These are phyloP conservation scores for Schwanniomyces vanrijiae DNA, from an alignment of 805 yeast species.

Conservation along the genomic window DNA sequence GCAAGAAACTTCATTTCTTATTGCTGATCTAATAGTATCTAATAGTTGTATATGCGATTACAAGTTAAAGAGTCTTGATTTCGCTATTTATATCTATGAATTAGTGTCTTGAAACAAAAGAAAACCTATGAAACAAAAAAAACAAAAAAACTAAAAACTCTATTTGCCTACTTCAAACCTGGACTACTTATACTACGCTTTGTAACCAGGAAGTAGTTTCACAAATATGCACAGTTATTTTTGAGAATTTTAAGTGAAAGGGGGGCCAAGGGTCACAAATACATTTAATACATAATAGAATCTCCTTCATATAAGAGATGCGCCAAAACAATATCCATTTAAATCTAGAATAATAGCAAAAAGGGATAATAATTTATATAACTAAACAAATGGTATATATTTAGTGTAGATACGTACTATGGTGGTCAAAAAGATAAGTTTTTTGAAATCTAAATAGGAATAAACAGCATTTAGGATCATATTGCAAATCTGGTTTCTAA, in stretches of 20 bases:
- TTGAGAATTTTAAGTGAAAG: not conserved
- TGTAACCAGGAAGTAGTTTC: not conserved
- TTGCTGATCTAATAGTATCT: not conserved
- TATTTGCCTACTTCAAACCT: not conserved
- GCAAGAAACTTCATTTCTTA: not conserved
- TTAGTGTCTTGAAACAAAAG: not conserved
- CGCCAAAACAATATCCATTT: not conserved
- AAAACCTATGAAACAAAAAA: not conserved
- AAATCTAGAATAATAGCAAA: not conserved
- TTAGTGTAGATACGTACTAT: too few species aligned
- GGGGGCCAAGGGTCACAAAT: slow-evolving; percentile 1
- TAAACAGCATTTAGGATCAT: too few species aligned
- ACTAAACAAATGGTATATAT: too few species aligned
- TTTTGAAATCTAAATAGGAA: too few species aligned
- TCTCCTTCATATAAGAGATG: not conserved
- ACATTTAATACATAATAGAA: not conserved
- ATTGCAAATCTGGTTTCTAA: too few species aligned
- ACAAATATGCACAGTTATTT: not conserved
- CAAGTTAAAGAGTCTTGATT: not conserved
- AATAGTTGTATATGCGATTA: not conserved
- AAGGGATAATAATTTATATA: too few species aligned
- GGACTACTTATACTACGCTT: not conserved
- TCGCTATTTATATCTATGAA: not conserved
- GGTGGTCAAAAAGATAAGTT: too few species aligned
- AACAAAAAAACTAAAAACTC: not conserved